phyloP scores from a whole-genome alignment of 2,329 filamentous ascomycete species.

The Kalmusia sp. region DNA sequence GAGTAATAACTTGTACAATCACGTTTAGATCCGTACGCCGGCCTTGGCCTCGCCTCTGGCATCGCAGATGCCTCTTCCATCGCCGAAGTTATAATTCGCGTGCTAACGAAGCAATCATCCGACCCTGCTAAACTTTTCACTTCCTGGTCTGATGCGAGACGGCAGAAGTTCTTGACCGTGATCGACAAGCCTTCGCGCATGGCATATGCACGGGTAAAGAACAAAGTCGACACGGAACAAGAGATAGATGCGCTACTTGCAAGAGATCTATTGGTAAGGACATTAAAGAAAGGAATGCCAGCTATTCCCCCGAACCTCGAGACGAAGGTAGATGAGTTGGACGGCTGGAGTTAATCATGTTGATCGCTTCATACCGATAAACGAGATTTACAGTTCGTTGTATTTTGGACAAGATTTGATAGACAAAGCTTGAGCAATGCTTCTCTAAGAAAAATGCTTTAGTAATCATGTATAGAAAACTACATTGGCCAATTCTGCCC shows the following conservation, averaged over 20 bases:
- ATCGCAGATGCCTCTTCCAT: conserved; percentile 44
- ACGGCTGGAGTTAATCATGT: conserved; percentile 30
- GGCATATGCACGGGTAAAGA: conserved; percentile 36
- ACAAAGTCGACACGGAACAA: conserved; percentile 32
- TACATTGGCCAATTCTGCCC: too few relatives aligned
- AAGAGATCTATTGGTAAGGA: conserved; percentile 35
- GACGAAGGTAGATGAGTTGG: conserved; percentile 31
- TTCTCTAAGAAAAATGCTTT: too few relatives aligned
- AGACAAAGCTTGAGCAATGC: too few relatives aligned
- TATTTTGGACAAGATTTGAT: too few relatives aligned
- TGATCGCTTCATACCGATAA: too few relatives aligned
- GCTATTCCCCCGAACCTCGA: conserved; percentile 37
- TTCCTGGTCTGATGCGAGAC: conserved; percentile 42
- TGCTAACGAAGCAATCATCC: conserved; percentile 23
- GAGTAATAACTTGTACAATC: background rate
- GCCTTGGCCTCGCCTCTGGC: conserved; percentile 43
- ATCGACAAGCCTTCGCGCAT: conserved; percentile 42
- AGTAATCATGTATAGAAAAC: too few relatives aligned
- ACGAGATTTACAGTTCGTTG: too few relatives aligned
- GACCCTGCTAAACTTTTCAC: conserved; percentile 36
- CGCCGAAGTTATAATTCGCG: conserved; percentile 31
- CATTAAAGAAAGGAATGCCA: conserved; percentile 40
- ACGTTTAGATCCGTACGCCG: conserved; percentile 48
- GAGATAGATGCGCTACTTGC: conserved; percentile 30
- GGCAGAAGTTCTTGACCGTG: conserved; percentile 43